Evolutionary conservation across 2,329 filamentous ascomycete species (phyloP).

Genomic region (Rutstroemia sp.): DNA sequence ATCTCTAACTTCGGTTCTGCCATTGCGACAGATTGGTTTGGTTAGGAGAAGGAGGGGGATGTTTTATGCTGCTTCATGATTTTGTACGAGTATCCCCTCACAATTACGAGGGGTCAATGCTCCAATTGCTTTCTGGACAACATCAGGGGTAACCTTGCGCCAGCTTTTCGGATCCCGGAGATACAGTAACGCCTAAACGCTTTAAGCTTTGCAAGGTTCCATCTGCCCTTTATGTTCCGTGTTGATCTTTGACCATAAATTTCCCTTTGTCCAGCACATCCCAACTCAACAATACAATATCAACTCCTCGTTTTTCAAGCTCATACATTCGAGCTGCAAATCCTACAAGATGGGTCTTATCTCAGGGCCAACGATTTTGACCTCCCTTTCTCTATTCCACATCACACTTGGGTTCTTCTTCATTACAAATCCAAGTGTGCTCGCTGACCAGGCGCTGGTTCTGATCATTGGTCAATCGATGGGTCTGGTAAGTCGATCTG

Average conservation of each 20-base stretch:
- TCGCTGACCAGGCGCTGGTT: slow-evolving; percentile 75
- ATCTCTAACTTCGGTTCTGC: slow-evolving; percentile 42
- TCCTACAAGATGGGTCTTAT: slow-evolving; percentile 64
- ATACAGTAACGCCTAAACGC: slow-evolving; percentile 5
- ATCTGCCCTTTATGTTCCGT: neutral
- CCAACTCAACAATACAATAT: neutral
- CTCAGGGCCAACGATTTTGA: slow-evolving; percentile 73
- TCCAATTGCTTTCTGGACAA: neutral
- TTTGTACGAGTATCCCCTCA: neutral
- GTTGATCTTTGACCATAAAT: neutral
- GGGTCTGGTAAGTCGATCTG: slow-evolving; percentile 55
- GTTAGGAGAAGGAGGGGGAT: neutral
- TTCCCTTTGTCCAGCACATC: neutral
- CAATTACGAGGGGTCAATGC: neutral
- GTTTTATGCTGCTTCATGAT: neutral
- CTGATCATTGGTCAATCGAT: slow-evolving; percentile 77
- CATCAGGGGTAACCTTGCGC: neutral
- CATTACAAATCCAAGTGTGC: slow-evolving; percentile 60
- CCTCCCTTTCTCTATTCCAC: slow-evolving; percentile 76
- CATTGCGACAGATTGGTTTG: slow-evolving; percentile 12
- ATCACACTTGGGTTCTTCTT: slow-evolving; percentile 79
- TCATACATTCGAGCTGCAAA: neutral
- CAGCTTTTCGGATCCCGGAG: neutral
- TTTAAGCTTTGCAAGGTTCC: slow-evolving; percentile 1
- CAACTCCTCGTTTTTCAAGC: neutral